These are phyloP conservation scores for Symbiodinium natans DNA, from an alignment of 73 alveolate species.

Conservation along the genomic window DNA sequence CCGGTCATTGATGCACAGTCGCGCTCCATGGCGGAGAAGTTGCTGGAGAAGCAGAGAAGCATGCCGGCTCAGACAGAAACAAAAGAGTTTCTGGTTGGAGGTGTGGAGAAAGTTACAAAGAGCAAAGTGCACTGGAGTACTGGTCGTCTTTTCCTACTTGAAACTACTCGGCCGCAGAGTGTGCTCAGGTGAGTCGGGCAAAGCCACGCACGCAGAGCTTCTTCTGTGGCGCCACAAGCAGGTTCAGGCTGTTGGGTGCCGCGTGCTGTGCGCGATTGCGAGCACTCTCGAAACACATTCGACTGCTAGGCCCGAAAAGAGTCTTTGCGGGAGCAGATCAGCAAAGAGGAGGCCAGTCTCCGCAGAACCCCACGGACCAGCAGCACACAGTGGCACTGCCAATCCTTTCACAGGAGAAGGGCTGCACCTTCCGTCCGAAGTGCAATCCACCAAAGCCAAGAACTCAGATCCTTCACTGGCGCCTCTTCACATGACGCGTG, in stretches of 20 bases:
- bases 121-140: too few relatives aligned
- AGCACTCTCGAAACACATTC: neutral
- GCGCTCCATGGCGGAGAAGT: conserved; percentile 40
- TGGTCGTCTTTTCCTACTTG: too few relatives aligned
- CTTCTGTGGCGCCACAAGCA: conserved; percentile 75
- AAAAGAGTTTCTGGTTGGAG: neutral
- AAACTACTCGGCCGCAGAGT: too few relatives aligned
- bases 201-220: conserved; percentile 59
- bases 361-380: neutral
- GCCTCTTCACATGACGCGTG: too few relatives aligned
- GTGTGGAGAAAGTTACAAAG: too few relatives aligned
- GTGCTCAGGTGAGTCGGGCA: conserved; percentile 71
- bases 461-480: neutral
- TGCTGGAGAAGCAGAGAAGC: conserved; percentile 91
- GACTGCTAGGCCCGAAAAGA: conserved; percentile 60
- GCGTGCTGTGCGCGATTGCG: neutral
- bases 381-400: neutral
- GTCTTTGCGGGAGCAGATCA: conserved; percentile 25
- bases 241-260: neutral
- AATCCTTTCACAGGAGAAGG: neutral
- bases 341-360: conserved; percentile 20
- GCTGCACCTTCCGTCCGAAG: conserved; percentile 71
- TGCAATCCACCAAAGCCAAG: conserved; percentile 62
- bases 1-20: conserved; percentile 57
- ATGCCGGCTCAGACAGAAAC: neutral